phyloP scores from a whole-genome alignment of 257 asterid genomes.

The Plantago elongata region DNA sequence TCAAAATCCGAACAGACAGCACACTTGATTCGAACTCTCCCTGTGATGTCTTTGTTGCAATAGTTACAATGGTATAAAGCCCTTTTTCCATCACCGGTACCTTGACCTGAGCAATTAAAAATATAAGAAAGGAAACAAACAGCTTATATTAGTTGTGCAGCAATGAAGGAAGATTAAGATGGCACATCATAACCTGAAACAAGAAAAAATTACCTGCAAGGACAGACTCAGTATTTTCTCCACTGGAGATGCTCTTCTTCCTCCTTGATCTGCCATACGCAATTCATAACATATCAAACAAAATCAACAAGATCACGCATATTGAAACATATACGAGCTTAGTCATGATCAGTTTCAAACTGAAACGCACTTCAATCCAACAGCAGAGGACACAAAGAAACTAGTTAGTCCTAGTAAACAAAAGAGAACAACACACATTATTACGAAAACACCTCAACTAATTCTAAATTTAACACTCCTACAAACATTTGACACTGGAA shows the following conservation, averaged over 20 bases:
- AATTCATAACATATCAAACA: not conserved
- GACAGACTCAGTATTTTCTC: conserved; percentile 62
- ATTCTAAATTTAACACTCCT: not conserved
- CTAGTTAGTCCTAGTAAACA: not conserved
- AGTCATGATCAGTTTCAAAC: not conserved
- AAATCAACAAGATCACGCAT: not conserved
- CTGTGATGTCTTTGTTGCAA: conserved; percentile 75
- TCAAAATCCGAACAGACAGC: conserved; percentile 82
- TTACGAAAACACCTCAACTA: not conserved
- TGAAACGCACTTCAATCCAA: not conserved
- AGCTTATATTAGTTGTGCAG: not conserved
- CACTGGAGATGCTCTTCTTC: conserved; percentile 67
- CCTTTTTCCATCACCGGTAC: conserved; percentile 61
- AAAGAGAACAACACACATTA: not conserved
- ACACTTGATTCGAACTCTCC: conserved; percentile 78
- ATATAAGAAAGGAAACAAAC: conserved; percentile 9
- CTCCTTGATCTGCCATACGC: conserved; percentile 70
- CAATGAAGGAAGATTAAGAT: not conserved
- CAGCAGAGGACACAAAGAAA: not conserved
- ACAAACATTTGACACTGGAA: not conserved
- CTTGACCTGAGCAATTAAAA: conserved; percentile 55
- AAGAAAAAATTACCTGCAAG: conserved; percentile 43
- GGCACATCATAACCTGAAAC: not conserved
- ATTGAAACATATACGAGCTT: not conserved
- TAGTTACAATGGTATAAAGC: conserved; percentile 82